These are phyloP conservation scores for Curvularia verruculosa DNA, from an alignment of 2,329 filamentous ascomycete genomes.

Conservation along the genomic window DNA sequence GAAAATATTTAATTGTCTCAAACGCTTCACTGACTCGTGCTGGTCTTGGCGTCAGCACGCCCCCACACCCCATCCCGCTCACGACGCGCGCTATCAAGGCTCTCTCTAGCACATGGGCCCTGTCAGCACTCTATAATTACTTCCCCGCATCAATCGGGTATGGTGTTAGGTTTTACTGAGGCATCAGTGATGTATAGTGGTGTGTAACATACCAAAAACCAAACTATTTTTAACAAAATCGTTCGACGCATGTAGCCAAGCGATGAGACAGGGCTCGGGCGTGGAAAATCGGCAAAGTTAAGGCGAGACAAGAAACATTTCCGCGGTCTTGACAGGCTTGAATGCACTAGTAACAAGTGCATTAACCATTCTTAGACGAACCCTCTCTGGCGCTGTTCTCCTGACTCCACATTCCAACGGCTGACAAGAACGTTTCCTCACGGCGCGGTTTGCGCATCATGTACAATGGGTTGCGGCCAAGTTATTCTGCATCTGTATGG, in stretches of 20 bases:
- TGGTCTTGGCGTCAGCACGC: not conserved
- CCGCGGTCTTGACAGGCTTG: not conserved
- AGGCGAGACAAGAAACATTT: not conserved
- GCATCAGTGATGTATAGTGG: too few species aligned
- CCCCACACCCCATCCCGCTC: not conserved
- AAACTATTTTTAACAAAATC: not conserved
- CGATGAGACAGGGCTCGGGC: not conserved
- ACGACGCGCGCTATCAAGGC: not conserved
- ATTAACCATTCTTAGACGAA: not conserved
- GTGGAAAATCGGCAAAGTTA: not conserved
- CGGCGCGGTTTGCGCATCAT: not conserved
- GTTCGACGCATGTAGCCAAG: not conserved
- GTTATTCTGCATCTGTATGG: not conserved
- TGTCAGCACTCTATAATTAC: not conserved
- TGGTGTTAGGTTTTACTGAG: not conserved
- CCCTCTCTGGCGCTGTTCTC: not conserved
- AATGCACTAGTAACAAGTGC: not conserved
- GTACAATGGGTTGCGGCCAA: not conserved
- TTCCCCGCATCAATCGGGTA: not conserved
- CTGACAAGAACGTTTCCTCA: not conserved
- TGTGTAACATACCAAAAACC: not conserved
- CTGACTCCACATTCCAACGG: not conserved
- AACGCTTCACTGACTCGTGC: not conserved
- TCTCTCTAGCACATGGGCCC: not conserved
- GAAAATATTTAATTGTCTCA: not conserved